Percentiles rank a stretch among this genome's conserved stretches.
Conservation (phyloP, 345 rosid species). For the Clausena lansium region DNA sequence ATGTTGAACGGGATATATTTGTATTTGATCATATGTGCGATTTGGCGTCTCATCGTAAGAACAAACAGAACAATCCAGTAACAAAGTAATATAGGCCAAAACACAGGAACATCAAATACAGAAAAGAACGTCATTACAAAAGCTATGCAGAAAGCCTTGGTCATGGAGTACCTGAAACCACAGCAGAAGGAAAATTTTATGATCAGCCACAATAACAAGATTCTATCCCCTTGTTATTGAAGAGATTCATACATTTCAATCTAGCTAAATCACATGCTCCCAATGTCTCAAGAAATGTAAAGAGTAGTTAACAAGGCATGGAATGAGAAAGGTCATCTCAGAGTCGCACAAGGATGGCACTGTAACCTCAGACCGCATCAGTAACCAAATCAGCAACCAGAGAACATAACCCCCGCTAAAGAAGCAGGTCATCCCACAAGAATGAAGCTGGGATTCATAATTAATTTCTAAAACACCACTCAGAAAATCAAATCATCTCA, state of each 20-base stretch:
- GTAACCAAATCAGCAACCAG: background rate
- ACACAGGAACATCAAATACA: conserved; percentile 74
- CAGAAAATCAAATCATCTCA: background rate
- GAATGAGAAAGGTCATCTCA: background rate
- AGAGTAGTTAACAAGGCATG: background rate
- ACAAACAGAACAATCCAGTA: conserved; percentile 79
- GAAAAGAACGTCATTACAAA: conserved; percentile 83
- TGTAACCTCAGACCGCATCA: background rate
- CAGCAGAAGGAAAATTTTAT: conserved; percentile 8
- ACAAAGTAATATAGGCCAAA: conserved; percentile 82
- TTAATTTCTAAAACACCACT: background rate
- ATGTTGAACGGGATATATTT: conserved; percentile 62
- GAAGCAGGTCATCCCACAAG: background rate
- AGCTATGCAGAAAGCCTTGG: conserved; percentile 71
- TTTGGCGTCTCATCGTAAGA: conserved; percentile 79
- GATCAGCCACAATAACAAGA: background rate
- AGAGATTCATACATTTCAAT: background rate
- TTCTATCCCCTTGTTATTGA: background rate
- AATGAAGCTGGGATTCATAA: background rate
- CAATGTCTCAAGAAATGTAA: background rate
- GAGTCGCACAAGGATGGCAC: background rate
- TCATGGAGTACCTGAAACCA: conserved; percentile 69
- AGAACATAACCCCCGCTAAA: background rate
- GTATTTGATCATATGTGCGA: conserved; percentile 86
- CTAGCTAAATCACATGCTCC: background rate